These are phyloP conservation scores for Hypocrella siamensis DNA, from an alignment of 2,329 filamentous ascomycete species.

Conservation along the genomic window DNA sequence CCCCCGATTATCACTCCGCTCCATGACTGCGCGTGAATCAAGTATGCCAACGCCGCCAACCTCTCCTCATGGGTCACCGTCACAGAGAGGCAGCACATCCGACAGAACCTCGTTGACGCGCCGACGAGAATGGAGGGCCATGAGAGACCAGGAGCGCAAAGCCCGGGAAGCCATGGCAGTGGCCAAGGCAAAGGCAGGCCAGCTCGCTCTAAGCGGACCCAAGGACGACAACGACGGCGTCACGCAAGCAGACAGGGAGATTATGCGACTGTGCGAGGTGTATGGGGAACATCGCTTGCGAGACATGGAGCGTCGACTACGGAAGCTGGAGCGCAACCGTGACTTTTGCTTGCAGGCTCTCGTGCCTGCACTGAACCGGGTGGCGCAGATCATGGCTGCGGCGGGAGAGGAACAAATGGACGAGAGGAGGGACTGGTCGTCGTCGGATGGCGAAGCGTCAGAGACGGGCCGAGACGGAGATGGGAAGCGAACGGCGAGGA, in stretches of 20 bases:
- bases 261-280: constrained; percentile 22
- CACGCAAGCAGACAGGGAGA: constrained; percentile 15
- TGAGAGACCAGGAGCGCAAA: constrained; percentile 12
- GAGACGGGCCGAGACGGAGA: too few species aligned
- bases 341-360: constrained; percentile 29
- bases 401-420: constrained; percentile 5
- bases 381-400: constrained; percentile 20
- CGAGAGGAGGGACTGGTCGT: constrained; percentile 12
- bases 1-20: not conserved
- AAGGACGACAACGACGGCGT: constrained; percentile 9
- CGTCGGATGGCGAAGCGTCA: too few species aligned
- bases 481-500: too few species aligned
- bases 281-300: constrained; percentile 24
- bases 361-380: constrained; percentile 26
- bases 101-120: constrained; percentile 16
- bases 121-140: constrained; percentile 18
- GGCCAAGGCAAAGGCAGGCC: constrained; percentile 9
- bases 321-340: constrained; percentile 28
- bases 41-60: constrained; percentile 15
- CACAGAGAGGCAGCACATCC: constrained; percentile 8
- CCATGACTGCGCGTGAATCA: not conserved
- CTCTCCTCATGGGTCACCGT: constrained; percentile 13
- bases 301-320: constrained; percentile 31
- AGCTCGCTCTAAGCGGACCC: constrained; percentile 8
- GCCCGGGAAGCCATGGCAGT: constrained; percentile 8